phyloP scores from a whole-genome alignment of 2,329 filamentous ascomycete genomes.

The Alternaria arborescens region DNA sequence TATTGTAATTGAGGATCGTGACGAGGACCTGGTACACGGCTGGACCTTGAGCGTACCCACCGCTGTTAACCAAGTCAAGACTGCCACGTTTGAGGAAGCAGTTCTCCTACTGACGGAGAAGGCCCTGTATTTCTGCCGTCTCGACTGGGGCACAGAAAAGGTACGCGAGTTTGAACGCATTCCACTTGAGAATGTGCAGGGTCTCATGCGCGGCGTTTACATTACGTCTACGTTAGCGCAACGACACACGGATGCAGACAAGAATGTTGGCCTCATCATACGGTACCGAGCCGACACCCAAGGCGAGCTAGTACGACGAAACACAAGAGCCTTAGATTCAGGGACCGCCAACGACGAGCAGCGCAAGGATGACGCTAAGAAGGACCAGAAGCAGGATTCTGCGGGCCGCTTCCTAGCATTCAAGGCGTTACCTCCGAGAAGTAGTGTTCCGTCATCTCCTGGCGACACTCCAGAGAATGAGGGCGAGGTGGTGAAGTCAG shows the following conservation, averaged over 20 bases:
- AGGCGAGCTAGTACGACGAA: constrained; percentile 77
- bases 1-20: constrained; percentile 76
- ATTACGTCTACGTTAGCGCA: constrained; percentile 87
- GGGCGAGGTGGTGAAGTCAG: constrained; percentile 65
- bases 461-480: constrained; percentile 54
- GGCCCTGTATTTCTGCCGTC: constrained; percentile 86
- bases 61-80: constrained; percentile 70
- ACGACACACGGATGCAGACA: constrained; percentile 76
- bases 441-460: constrained; percentile 45
- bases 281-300: constrained; percentile 76
- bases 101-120: constrained; percentile 86
- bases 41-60: constrained; percentile 88
- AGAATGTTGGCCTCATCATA: constrained; percentile 85
- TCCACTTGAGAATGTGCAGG: constrained; percentile 74
- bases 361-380: constrained; percentile 17
- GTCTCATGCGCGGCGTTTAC: constrained; percentile 83
- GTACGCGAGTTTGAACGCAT: constrained; percentile 91
- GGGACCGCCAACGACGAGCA: constrained; percentile 39
- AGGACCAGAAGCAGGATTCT: constrained; percentile 32
- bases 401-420: constrained; percentile 59
- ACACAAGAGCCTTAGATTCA: constrained; percentile 79
- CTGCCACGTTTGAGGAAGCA: constrained; percentile 82
- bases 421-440: constrained; percentile 63
- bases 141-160: constrained; percentile 96
- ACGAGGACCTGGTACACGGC: constrained; percentile 87